A percentile compares a stretch with the other conserved stretches of the same genome.
Conservation (phyloP, 495 filamentous ascomycete genomes). For the Articulospora tetracladia region DNA sequence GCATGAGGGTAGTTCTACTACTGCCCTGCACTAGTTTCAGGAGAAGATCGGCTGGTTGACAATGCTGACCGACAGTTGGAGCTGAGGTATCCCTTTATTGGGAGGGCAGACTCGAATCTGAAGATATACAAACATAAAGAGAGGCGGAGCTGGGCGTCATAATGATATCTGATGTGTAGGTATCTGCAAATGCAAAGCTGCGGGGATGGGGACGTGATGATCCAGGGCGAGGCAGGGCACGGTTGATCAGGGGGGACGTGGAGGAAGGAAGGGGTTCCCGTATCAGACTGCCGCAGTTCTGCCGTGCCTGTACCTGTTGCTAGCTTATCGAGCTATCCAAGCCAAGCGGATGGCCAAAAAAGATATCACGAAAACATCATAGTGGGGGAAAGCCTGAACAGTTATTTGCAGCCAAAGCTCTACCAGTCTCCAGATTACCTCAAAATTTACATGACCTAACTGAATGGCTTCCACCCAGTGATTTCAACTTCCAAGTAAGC, state of each 20-base stretch:
- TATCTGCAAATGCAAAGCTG: too few relatives aligned
- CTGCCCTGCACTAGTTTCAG: slow-evolving; percentile 1
- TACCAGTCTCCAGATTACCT: too few relatives aligned
- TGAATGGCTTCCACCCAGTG: too few relatives aligned
- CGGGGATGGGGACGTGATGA: too few relatives aligned
- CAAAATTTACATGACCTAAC: too few relatives aligned
- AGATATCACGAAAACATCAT: not conserved
- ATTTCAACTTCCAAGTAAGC: not conserved
- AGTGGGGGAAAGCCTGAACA: not conserved
- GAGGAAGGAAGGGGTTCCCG: too few relatives aligned
- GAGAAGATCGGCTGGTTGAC: not conserved
- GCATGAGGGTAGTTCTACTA: slow-evolving; percentile 16
- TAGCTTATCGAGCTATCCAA: not conserved
- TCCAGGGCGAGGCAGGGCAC: too few relatives aligned
- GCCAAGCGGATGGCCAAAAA: too few relatives aligned
- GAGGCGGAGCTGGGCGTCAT: not conserved
- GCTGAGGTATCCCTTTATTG: not conserved
- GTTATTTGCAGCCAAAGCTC: too few relatives aligned
- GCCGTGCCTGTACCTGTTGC: not conserved
- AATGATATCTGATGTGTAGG: too few relatives aligned
- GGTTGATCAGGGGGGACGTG: too few relatives aligned
- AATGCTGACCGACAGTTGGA: not conserved
- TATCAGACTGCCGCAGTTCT: not conserved
- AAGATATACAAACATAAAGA: not conserved
- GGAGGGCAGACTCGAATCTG: not conserved